Conservation (phyloP, 768 basidiomycete species). For the Pisolithus albus region DNA sequence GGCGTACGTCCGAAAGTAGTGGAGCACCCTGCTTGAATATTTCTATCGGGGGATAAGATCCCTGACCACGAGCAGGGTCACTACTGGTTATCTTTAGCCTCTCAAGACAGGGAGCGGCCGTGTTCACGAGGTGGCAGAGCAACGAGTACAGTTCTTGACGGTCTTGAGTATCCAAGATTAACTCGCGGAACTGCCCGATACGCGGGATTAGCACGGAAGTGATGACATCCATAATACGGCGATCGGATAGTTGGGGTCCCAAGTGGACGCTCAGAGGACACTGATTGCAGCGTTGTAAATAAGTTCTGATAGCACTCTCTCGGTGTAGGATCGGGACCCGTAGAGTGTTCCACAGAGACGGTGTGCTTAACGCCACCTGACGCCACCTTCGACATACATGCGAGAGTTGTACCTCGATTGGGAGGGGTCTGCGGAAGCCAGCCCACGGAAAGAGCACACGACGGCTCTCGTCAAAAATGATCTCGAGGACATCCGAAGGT, state of each 20-base stretch:
- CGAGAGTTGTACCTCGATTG: conserved; percentile 29
- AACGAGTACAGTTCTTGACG: conserved; percentile 23
- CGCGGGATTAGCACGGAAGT: conserved; percentile 23
- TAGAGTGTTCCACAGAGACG: conserved; percentile 32
- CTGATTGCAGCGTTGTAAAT: conserved; percentile 27
- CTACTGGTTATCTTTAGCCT: conserved; percentile 25
- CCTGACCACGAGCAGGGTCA: conserved; percentile 19
- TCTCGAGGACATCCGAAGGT: conserved; percentile 28
- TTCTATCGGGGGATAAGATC: conserved; percentile 21
- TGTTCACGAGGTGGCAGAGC: conserved; percentile 17
- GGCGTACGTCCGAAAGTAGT: conserved; percentile 23
- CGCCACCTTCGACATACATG: conserved; percentile 32
- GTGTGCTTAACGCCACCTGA: conserved; percentile 26
- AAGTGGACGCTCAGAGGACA: conserved; percentile 28
- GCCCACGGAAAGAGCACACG: conserved; percentile 21
- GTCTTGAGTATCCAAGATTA: conserved; percentile 26
- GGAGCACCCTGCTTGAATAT: conserved; percentile 30
- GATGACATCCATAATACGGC: conserved; percentile 19
- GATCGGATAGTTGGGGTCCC: conserved; percentile 22
- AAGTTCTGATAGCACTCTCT: conserved; percentile 21
- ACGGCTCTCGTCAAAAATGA: conserved; percentile 28
- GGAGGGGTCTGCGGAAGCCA: conserved; percentile 24
- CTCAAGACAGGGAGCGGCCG: conserved; percentile 21
- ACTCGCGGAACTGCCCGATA: conserved; percentile 25
- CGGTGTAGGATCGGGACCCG: conserved; percentile 26